phyloP scores from a whole-genome alignment of 1,284 basidiomycete genomes.

The Anthracocystis panici-leucophaei region DNA sequence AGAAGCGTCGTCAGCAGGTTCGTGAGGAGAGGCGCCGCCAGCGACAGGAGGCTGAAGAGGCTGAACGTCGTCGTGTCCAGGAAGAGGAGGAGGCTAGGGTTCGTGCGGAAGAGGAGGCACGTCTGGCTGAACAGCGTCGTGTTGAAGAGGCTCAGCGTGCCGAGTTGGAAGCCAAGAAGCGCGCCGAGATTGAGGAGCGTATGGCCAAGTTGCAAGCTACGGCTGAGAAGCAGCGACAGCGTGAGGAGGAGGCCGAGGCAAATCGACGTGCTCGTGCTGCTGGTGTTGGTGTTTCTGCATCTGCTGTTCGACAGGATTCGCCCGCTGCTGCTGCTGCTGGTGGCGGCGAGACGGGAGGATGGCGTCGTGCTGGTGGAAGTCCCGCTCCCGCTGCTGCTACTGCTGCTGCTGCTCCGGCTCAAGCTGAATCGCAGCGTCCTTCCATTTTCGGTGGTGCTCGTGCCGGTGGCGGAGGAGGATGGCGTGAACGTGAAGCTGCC shows the following conservation, averaged over 20 bases:
- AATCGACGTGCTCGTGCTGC: conserved; percentile 21
- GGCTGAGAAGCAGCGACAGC: conserved; percentile 60
- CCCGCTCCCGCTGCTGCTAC: conserved; percentile 15
- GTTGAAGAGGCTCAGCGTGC: conserved; percentile 62
- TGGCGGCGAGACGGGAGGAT: conserved; percentile 7
- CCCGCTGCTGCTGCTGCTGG: conserved; percentile 19
- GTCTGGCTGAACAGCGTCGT: conserved; percentile 57
- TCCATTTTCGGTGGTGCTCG: conserved; percentile 37
- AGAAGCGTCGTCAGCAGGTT: conserved; percentile 73
- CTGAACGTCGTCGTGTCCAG: conserved; percentile 55
- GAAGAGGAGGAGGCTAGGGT: conserved; percentile 52
- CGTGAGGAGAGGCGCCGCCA: conserved; percentile 46
- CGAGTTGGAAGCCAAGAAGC: conserved; percentile 66
- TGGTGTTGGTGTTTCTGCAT: conserved; percentile 19
- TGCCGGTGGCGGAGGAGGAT: conserved; percentile 30
- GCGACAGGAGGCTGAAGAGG: conserved; percentile 59
- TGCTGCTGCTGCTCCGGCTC: conserved; percentile 24
- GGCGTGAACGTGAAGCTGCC: conserved; percentile 39
- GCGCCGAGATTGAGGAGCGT: conserved; percentile 67
- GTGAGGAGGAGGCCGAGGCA: conserved; percentile 59
- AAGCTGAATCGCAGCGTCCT: conserved; percentile 37
- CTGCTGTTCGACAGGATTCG: conserved; percentile 17
- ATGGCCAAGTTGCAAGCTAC: conserved; percentile 61
- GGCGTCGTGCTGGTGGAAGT: conserved; percentile 21
- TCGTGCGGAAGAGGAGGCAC: conserved; percentile 52